Conservation (phyloP, 148 eudicot genomes). For the Rhododendron mucronatum region DNA sequence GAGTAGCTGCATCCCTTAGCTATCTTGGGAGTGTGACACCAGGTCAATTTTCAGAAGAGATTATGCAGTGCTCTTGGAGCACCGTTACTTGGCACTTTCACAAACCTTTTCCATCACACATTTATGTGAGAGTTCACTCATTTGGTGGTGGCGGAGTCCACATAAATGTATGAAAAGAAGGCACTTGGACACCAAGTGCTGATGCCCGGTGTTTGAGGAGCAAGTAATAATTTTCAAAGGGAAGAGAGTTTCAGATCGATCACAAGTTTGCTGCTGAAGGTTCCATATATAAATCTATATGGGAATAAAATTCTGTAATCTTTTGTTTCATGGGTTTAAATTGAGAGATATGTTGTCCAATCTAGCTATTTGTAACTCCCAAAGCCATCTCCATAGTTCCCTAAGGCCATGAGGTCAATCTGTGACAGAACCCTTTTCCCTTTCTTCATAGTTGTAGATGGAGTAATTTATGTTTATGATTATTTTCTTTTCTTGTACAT, state of each 20-base stretch:
- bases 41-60: not conserved
- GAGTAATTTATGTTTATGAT: not conserved
- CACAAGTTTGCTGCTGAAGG: not conserved
- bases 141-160: too few relatives aligned
- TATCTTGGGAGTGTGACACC: not conserved
- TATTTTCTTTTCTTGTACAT: not conserved
- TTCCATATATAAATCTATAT: not conserved
- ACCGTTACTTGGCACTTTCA: not conserved
- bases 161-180: not conserved
- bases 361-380: not conserved
- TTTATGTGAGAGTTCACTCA: not conserved
- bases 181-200: not conserved
- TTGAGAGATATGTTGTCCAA: not conserved
- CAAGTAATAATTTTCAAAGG: not conserved
- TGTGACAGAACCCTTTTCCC: not conserved
- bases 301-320: not conserved
- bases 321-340: not conserved
- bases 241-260: not conserved
- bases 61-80: not conserved
- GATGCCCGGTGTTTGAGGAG: not conserved
- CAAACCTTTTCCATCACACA: too few relatives aligned
- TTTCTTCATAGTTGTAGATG: too few relatives aligned
- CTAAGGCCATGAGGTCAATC: too few relatives aligned
- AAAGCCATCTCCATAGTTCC: not conserved
- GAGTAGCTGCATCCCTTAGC: conserved; percentile 10